Conservation (phyloP, 2,329 filamentous ascomycete genomes). For the Ophiostoma triangulosporum region DNA sequence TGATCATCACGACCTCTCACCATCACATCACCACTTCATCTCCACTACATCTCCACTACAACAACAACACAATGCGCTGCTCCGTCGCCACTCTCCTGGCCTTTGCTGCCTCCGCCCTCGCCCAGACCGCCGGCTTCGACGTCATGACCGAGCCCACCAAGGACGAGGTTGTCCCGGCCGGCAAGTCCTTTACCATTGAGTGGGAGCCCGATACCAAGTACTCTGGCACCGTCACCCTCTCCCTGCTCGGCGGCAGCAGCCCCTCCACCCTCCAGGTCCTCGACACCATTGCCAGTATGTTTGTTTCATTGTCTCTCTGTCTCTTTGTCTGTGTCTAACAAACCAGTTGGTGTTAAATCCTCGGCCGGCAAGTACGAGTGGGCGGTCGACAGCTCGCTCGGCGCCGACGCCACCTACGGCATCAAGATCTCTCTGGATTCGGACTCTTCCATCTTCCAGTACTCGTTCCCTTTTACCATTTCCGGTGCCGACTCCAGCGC, state of each 20-base stretch:
- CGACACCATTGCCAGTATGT: constrained; percentile 37
- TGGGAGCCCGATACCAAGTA: constrained; percentile 33
- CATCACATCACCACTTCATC: not conserved
- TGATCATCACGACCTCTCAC: not conserved
- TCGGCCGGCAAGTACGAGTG: constrained; percentile 33
- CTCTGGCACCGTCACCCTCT: constrained; percentile 34
- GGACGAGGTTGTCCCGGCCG: constrained; percentile 32
- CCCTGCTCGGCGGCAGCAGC: constrained; percentile 38
- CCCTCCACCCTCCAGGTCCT: constrained; percentile 29
- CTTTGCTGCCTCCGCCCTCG: constrained; percentile 35
- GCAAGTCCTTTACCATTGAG: constrained; percentile 34
- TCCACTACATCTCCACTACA: not conserved
- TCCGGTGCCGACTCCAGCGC: constrained; percentile 15
- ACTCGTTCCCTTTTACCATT: constrained; percentile 48
- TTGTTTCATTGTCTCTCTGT: not conserved
- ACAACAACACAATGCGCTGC: constrained; percentile 40
- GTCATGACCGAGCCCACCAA: constrained; percentile 33
- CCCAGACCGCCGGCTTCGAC: constrained; percentile 44
- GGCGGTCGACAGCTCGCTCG: constrained; percentile 33
- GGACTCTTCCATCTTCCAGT: constrained; percentile 41
- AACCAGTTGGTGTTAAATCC: constrained; percentile 33
- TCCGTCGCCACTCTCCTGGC: constrained; percentile 36
- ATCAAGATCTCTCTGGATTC: constrained; percentile 38
- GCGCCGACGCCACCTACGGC: constrained; percentile 39
- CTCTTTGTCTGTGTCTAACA: not conserved